phyloP scores from a whole-genome alignment of 2,329 filamentous ascomycete species.

The Aspergillus caelatus region DNA sequence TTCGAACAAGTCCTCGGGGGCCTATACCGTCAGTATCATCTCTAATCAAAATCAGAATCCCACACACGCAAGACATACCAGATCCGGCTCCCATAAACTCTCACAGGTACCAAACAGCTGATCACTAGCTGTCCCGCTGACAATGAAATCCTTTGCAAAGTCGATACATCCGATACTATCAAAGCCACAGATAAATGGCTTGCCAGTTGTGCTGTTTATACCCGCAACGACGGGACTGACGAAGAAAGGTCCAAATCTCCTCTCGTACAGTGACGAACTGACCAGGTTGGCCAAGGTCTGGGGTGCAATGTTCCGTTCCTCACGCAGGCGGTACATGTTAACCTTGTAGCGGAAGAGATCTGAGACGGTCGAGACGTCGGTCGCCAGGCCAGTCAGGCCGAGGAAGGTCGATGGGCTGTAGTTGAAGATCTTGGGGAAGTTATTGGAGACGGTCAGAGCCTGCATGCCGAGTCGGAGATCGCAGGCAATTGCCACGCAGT shows the following conservation, averaged over 20 bases:
- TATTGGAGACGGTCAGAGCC: constrained; percentile 93
- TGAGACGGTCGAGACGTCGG: constrained; percentile 89
- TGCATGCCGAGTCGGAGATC: constrained; percentile 97
- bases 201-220: constrained; percentile 88
- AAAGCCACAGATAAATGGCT: constrained; percentile 98
- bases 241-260: constrained; percentile 94
- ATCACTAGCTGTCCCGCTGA: constrained; percentile 92
- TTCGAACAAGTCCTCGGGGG: constrained; percentile 93
- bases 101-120: constrained; percentile 99
- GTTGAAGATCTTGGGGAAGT: constrained; percentile 99
- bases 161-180: constrained; percentile 99
- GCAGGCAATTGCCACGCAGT: constrained; percentile 99
- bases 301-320: constrained; percentile 94
- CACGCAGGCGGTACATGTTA: constrained; percentile 98
- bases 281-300: constrained; percentile 97
- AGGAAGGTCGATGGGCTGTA: constrained; percentile 91
- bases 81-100: constrained; percentile 93
- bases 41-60: neutral
- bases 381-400: constrained; percentile 92
- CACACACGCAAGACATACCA: constrained; percentile 62
- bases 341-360: constrained; percentile 99
- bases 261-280: constrained; percentile 87
- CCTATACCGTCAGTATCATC: constrained; percentile 51
- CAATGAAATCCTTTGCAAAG: constrained; percentile 99
- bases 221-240: constrained; percentile 93